Base-by-base conservation (phyloP, 345 rosid genomes). In the Arabidopsis arenosa region DNA sequence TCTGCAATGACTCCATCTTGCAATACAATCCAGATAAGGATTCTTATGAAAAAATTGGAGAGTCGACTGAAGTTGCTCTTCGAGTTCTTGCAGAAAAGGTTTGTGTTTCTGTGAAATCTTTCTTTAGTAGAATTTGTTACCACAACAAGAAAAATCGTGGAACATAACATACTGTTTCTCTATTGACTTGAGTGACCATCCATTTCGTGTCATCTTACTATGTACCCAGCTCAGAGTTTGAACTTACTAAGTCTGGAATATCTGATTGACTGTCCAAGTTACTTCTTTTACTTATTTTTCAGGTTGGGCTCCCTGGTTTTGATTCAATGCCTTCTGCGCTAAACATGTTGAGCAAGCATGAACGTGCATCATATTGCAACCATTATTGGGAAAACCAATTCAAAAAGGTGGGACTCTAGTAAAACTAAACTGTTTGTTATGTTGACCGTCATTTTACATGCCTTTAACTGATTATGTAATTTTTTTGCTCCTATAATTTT, bases 261-360 rank as follows among this genome's bases (percentile, higher is more conserved):
- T 33, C 18, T 72, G 54, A 59, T 58, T 28, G 56, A n/a, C 28
- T 1, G 36, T 58, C 65, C 51, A 48, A 54, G 40, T 75, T 76
- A 73, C 72, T 68, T 68, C 41, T 73, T 45, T 76, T 63, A 51
- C 74, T 67, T 44, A 81, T 47, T 83, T 81, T 78, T 70, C 89
- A 95, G 99, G 90, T 95, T 84, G 99, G 99, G 58, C 97, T 95
- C 84, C 99, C 99, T 79, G 99, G 98, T 74, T 95, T 95, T 87
- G 99, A 95, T 84, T 90, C 97, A 74, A 89, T 95, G 97, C 92
- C 98, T 78, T 89, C 90, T 82, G 89, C 97, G 47, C 76, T 95
- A 79, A 84, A 90, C 73, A 81, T 90, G 88, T 84, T 95, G 80
- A 95, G 94, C 88, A 95, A 90, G 80, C 98, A 90, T 82, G 97